These are phyloP conservation scores for Neurospora sp. DNA, from an alignment of 495 filamentous ascomycete genomes.

Conservation along the genomic window DNA sequence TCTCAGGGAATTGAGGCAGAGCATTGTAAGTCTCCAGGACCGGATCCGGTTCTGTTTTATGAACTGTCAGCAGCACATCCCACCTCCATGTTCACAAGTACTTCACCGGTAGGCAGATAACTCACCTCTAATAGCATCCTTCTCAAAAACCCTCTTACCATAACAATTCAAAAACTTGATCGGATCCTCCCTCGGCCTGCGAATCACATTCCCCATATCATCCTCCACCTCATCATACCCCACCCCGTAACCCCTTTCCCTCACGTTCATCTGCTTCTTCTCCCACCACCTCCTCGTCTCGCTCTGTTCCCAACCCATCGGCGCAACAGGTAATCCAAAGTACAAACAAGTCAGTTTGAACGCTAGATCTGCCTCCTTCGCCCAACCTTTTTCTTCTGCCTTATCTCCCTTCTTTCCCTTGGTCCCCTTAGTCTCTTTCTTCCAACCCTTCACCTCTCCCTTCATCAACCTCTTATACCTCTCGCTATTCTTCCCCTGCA, in stretches of 20 bases:
- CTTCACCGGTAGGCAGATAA: neutral
- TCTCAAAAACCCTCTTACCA: neutral
- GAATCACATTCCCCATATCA: neutral
- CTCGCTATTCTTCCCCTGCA: conserved; percentile 13
- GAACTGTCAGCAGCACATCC: neutral
- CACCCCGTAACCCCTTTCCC: neutral
- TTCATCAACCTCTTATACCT: conserved; percentile 10
- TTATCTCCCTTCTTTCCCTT: neutral
- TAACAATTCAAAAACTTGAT: conserved; percentile 10
- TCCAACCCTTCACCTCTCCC: neutral
- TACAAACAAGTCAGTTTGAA: conserved; percentile 19
- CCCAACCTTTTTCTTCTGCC: neutral
- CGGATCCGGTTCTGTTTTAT: neutral
- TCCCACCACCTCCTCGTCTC: neutral
- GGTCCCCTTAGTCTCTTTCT: neutral
- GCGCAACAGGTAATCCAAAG: conserved; percentile 21
- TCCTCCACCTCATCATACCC: conserved; percentile 2
- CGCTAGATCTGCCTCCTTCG: conserved; percentile 5
- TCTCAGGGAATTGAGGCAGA: neutral
- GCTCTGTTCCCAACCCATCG: conserved; percentile 7
- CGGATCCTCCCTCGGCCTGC: neutral
- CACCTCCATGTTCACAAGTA: too few relatives aligned
- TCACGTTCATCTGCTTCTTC: neutral
- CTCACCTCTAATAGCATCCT: conserved; percentile 2
- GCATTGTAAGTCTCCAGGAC: conserved; percentile 1